A percentile compares a stretch with the other conserved stretches of the same genome.
Evolutionary conservation across 2,329 filamentous ascomycete genomes (phyloP).

Genomic region (Aspergillus sclerotialis): DNA sequence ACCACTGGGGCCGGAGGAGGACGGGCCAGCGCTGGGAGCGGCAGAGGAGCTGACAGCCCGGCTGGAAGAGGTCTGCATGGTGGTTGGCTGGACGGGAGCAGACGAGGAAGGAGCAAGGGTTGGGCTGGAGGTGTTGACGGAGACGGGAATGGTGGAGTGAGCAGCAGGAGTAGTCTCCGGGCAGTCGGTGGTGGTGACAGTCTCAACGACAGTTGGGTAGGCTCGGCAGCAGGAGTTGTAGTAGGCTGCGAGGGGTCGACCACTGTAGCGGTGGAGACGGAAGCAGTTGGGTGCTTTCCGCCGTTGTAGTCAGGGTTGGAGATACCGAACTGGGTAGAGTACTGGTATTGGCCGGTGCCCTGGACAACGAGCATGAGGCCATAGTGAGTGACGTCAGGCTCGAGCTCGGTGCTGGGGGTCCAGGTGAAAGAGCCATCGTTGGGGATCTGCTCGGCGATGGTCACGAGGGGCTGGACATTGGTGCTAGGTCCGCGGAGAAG

Average conservation of each 20-base stretch:
- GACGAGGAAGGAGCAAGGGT: slow-evolving; percentile 2
- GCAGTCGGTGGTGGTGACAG: neutral
- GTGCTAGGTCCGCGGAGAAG: slow-evolving; percentile 53
- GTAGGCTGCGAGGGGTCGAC: slow-evolving; percentile 3
- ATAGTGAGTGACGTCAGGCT: slow-evolving; percentile 47
- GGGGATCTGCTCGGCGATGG: slow-evolving; percentile 46
- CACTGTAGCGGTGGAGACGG: too few species aligned
- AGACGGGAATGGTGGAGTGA: slow-evolving; percentile 2
- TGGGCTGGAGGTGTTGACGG: slow-evolving; percentile 1
- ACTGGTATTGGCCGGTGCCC: slow-evolving; percentile 54
- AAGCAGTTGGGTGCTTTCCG: too few species aligned
- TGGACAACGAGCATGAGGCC: slow-evolving; percentile 57
- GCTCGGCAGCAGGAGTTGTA: slow-evolving; percentile 7
- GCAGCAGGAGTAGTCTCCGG: slow-evolving; percentile 5
- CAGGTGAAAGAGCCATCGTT: slow-evolving; percentile 53
- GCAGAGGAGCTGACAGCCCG: slow-evolving; percentile 5
- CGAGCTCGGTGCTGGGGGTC: slow-evolving; percentile 46
- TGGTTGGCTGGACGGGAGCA: neutral
- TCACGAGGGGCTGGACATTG: slow-evolving; percentile 47
- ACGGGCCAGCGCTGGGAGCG: slow-evolving; percentile 8
- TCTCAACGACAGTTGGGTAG: neutral
- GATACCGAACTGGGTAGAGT: slow-evolving; percentile 57
- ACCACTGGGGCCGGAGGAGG: slow-evolving; percentile 6
- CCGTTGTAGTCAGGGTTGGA: slow-evolving; percentile 17
- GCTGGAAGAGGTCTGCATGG: slow-evolving; percentile 2